Evolutionary conservation across 306 rosid species (phyloP).

Genomic region (Sesbania bispinosa): DNA sequence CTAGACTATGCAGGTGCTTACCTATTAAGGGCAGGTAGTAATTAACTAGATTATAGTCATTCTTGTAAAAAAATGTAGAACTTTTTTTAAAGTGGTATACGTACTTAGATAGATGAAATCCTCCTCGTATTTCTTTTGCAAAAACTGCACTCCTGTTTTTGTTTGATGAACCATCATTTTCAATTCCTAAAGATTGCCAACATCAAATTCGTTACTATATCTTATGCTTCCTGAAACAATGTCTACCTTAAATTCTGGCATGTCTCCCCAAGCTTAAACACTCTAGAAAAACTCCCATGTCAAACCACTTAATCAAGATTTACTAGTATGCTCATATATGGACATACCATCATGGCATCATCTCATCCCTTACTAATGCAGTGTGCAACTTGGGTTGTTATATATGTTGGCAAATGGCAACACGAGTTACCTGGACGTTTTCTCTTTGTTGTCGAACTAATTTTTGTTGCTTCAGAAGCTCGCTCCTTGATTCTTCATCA

Average conservation of each 20-base stretch:
- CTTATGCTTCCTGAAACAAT: conserved; percentile 13
- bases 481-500: conserved; percentile 10
- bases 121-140: conserved; percentile 55
- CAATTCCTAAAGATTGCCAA: conserved; percentile 57
- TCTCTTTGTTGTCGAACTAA: conserved; percentile 48
- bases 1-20: conserved; percentile 54
- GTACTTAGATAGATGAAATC: conserved; percentile 58
- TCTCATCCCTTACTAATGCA: neutral
- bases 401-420: neutral
- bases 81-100: neutral
- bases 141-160: conserved; percentile 55
- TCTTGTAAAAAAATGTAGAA: neutral
- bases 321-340: neutral
- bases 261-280: neutral
- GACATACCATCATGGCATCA: too few relatives aligned
- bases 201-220: conserved; percentile 21
- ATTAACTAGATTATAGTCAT: conserved; percentile 15
- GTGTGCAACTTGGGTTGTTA: neutral
- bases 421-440: conserved; percentile 25
- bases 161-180: conserved; percentile 60
- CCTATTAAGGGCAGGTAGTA: conserved; percentile 40
- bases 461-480: conserved; percentile 36
- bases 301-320: neutral
- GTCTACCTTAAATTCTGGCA: neutral
- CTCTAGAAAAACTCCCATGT: too few relatives aligned